Evolutionary conservation across 1,284 basidiomycete genomes (phyloP), one percentile per base, ranked within the genome.

Genomic region (Apiotrichum domesticum): DNA sequence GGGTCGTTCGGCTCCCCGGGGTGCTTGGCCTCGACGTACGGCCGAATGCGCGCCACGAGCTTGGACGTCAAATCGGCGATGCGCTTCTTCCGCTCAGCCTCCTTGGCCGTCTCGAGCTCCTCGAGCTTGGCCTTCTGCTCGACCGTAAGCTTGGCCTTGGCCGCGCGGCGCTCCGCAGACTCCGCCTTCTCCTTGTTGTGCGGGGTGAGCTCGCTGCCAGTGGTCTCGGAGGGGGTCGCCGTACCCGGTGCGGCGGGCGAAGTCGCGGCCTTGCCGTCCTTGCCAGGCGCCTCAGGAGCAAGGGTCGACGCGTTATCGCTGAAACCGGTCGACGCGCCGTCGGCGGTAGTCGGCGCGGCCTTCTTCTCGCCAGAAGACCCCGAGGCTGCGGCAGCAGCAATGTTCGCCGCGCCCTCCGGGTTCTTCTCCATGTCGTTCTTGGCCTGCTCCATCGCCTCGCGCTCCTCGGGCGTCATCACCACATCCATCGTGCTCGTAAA

Each of bases 1-100:
- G 85, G 79, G 71, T 98, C 95, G 57, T 88, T 86, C 63, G 84
- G 83, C 21, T 85, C 89, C 7, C 93, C 94, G 1, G 95, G 94
- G 54, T 85, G 80, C 71, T 88, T 85, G 44, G 94, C 92, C 68
- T 93, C 87, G 11, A 96, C 87, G 65, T 90, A 90, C 46, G 91
- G 90, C 62, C 92, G 79, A 59, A 96, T 80, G 4, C 93, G 80
- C 61, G 92, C 89, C 49, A 87, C 77, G 64, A 96, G 80, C 79
- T 94, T 94, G 55, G 81, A 75, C 14, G 85, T 85, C 49, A 97
- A 78, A 64, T 78, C 80, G 61, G 84, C 80, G 58, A 94, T 73
- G 39, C 91, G 84, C 63, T 82, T 52, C 71, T 88, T 83, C 82
- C 91, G 86, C 52, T 84, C 86, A 73, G 86, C 86, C 63, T 83